Base-by-base conservation (phyloP, 225 moss, liverwort and hornwort species). In the Physcomitrium patens region DNA sequence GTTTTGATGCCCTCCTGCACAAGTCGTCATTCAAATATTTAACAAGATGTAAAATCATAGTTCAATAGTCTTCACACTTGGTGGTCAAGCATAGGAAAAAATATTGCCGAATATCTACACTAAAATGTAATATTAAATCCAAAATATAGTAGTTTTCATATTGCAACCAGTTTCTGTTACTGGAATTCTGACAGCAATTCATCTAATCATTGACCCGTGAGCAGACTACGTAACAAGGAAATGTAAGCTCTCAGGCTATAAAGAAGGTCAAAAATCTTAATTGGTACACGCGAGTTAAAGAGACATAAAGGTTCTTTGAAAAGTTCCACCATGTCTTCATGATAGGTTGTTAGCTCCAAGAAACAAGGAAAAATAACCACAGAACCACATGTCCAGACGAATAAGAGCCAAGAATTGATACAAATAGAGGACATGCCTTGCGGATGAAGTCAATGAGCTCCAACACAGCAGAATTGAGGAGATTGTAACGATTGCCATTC, bases 361-460 rank as follows among this genome's bases (percentile, higher is more conserved):
- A n/a, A 24, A 53, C 43, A 15, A 49, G 49, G 17, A 42, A n/a
- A 31, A 12, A 9, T 18, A 68, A 7, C 41, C 12, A 68, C 55
- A 55, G 5, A 20, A 68, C 41, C 77, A 49, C 19, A 15, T 63
- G 55, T 9, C 24, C 50, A 27, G 9, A 28, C 31, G 13, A 45
- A 8, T 20, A 64, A 4, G 31, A 7, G 52, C 69, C 44, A 17
- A 28, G 64, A 65, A 58, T 43, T 31, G 51, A 46, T 27, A 69
- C 22, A 41, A 71, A 68, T 28, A 81, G 61, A 57, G 0, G 57
- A 76, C 43, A 59, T 82, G 94, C 99, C 80, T 83, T 99, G 66
- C 91, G 93, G 76, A 99, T 93, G 71, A 90, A 99, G 71, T 99
- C 95, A 79, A 99, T 86, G 50, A 99, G 93, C 85, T 99, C 99